Conservation (phyloP, 208 protist genomes). For the Wallacemonas rigidus region DNA sequence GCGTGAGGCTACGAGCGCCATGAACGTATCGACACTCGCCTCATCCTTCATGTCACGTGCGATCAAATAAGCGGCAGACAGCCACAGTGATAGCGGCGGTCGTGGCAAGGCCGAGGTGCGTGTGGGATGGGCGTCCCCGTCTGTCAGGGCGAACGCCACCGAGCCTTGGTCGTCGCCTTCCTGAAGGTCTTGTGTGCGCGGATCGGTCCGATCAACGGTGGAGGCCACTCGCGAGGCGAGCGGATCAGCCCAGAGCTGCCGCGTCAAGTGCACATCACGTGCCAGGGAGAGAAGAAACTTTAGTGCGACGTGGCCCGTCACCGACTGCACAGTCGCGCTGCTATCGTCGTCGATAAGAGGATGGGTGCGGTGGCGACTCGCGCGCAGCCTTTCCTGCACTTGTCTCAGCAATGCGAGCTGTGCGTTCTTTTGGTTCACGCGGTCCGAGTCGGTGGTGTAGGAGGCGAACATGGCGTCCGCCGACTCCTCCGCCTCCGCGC, state of each 20-base stretch:
- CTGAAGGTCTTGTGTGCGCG: no score
- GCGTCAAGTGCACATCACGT: not conserved
- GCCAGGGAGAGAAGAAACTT: not conserved
- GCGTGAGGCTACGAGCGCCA: not conserved
- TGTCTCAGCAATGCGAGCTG: not conserved
- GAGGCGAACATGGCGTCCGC: no score
- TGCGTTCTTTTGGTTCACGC: not conserved
- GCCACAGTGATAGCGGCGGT: slow-evolving; percentile 7
- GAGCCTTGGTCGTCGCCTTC: not conserved
- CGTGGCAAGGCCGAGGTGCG: not conserved
- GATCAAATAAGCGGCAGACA: not conserved
- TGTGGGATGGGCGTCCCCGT: not conserved
- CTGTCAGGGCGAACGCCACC: not conserved
- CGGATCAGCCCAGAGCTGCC: slow-evolving; percentile 11
- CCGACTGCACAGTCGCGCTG: not conserved
- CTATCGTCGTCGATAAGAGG: not conserved
- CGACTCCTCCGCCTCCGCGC: no score
- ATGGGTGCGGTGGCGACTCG: not conserved
- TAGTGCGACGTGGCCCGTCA: slow-evolving; percentile 2
- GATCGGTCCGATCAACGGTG: no score
- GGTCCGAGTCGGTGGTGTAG: no score
- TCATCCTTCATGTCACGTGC: not conserved
- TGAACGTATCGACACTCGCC: not conserved
- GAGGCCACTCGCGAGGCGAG: not conserved
- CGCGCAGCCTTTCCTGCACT: not conserved